Evolutionary conservation across 768 basidiomycete species (phyloP), one percentile per base, ranked within the genome.

Genomic region (Cystofilobasidium bisporidii): DNA sequence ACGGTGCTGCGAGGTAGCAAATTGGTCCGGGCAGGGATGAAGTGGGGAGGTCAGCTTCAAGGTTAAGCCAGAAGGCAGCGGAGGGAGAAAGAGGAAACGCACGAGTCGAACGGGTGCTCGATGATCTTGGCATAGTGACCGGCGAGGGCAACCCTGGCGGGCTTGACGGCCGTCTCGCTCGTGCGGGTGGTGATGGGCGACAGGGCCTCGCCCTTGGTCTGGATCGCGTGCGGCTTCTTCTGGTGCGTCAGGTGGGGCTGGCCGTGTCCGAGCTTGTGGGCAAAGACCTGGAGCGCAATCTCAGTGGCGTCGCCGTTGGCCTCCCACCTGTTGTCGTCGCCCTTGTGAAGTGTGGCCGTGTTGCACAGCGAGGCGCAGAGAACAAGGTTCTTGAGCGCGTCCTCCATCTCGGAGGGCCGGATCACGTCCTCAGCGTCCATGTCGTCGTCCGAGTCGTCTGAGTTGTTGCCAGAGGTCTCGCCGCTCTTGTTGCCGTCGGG

Each of bases 291-390:
- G 64, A 67, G n/a, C 53, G 61, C 28, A 63, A 65, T 64, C 64
- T 63, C 36, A 55, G 83, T 83, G 2, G 83, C 82, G 69, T 83
- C 83, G 28, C 83, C 83, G 50, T 79, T 81, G 14, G 81, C 81
- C 72, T 67, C 80, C 82, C 74, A 80, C 76, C 79, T 67, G 76
- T 77, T 75, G 9, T 77, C 78, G 48, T 71, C 71, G 63, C 66
- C 72, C 72, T 64, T 69, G 61, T 74, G 73, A 5, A 80, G 72
- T 5, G 78, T 77, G 15, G 80, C 79, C 67, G 77, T 76, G 72
- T 79, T 80, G 72, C 79, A 80, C 22, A 81, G 74, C 15, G 74
- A 72, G 14, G 78, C 78, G 64, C 77, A 75, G 56, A 77, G 76
- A 32, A 76, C 75, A 65, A 80, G 65, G 26, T 74, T 69, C 45